Percentiles rank a stretch among this genome's conserved stretches.
Evolutionary conservation across 2,329 filamentous ascomycete genomes (phyloP).

Genomic region (Monosporascus sp.): DNA sequence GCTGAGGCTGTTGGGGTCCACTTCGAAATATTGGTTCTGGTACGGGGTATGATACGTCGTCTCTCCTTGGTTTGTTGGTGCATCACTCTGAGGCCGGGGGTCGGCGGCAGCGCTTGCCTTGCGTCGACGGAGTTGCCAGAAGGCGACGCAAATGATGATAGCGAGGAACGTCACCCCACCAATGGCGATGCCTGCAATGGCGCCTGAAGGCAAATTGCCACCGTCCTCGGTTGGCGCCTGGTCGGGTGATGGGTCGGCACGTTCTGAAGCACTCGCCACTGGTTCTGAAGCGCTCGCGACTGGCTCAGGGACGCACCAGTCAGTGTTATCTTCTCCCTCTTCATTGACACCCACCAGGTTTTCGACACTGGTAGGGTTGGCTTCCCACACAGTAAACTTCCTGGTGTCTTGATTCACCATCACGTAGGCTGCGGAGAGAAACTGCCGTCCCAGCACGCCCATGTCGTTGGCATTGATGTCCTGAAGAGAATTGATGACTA

Average conservation of each 20-base stretch:
- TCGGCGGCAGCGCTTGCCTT: not conserved
- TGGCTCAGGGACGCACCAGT: not conserved
- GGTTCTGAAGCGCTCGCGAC: not conserved
- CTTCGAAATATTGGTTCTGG: not conserved
- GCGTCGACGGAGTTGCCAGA: not conserved
- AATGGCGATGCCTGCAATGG: not conserved
- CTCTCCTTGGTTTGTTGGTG: not conserved
- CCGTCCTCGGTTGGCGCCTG: not conserved
- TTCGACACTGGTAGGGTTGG: conserved; percentile 4
- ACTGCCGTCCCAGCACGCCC: conserved; percentile 20
- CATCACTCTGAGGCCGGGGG: not conserved
- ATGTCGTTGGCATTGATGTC: conserved; percentile 16
- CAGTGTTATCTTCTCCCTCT: not conserved
- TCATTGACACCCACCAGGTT: conserved; percentile 6
- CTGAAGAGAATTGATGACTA: conserved; percentile 20
- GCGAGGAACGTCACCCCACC: not conserved
- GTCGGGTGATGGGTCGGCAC: not conserved
- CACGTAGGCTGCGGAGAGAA: conserved; percentile 26
- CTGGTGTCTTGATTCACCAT: conserved; percentile 22
- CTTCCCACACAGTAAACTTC: conserved; percentile 18
- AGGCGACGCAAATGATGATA: not conserved
- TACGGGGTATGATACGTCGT: not conserved
- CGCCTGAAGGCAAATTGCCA: not conserved
- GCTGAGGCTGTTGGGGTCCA: not conserved
- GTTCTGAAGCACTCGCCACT: not conserved